phyloP scores from a whole-genome alignment of 2,329 filamentous ascomycete species.

The Lecanosticta acicola region DNA sequence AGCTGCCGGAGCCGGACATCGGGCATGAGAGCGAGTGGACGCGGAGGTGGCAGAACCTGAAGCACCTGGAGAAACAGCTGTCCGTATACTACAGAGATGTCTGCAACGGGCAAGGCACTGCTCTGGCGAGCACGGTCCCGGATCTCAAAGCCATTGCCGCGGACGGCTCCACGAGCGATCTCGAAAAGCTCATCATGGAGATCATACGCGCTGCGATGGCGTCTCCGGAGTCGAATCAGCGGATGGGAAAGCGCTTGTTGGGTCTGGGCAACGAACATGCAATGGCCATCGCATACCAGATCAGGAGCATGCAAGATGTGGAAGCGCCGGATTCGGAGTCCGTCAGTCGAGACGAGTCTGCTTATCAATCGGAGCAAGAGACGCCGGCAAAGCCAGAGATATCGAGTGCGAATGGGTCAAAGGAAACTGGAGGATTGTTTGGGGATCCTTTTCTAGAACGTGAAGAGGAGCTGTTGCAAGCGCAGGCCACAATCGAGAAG shows the following conservation, averaged over 20 bases:
- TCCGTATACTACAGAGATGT: conserved; percentile 46
- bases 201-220: conserved; percentile 46
- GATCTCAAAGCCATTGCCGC: conserved; percentile 46
- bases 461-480: conserved; percentile 46
- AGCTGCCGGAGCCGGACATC: conserved; percentile 43
- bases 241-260: conserved; percentile 38
- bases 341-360: conserved; percentile 27
- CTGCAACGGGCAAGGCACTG: conserved; percentile 35
- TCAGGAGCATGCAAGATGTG: conserved; percentile 29
- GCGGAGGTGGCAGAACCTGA: conserved; percentile 49
- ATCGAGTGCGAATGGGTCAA: conserved; percentile 20
- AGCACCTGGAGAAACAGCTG: conserved; percentile 46
- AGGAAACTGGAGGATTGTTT: conserved; percentile 21
- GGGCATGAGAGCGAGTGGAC: conserved; percentile 46
- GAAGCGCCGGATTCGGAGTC: conserved; percentile 26
- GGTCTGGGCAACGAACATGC: conserved; percentile 30
- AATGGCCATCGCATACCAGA: conserved; percentile 31
- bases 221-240: conserved; percentile 43
- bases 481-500: conserved; percentile 42
- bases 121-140: conserved; percentile 33
- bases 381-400: conserved; percentile 9
- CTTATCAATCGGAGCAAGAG: conserved; percentile 29
- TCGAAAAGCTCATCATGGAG: conserved; percentile 42
- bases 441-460: conserved; percentile 45
- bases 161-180: conserved; percentile 36